A percentile compares a stretch with the other conserved stretches of the same genome.
Conservation (phyloP, 257 asterid genomes). For the Voacanga thouarsii region DNA sequence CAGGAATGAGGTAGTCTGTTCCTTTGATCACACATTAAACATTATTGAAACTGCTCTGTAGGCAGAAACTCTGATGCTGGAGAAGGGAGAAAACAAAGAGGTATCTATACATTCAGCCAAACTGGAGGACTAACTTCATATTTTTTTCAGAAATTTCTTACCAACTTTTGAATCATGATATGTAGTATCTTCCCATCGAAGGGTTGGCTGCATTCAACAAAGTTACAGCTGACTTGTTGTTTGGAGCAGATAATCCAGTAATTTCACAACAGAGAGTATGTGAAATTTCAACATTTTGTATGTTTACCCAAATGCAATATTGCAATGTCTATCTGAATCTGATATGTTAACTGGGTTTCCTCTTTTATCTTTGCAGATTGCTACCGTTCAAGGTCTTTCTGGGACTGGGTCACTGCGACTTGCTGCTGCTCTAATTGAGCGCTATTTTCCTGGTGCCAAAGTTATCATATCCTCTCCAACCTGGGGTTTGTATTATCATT, state of each 20-base stretch:
- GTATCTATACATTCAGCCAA: constrained; percentile 32
- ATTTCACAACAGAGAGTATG: constrained; percentile 80
- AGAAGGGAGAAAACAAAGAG: constrained; percentile 92
- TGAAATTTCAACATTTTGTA: constrained; percentile 13
- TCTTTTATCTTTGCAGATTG: constrained; percentile 49
- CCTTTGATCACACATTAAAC: constrained; percentile 1
- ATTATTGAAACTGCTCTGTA: constrained; percentile 19
- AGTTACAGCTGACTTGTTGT: constrained; percentile 81
- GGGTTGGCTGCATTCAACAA: constrained; percentile 97
- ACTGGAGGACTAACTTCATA: constrained; percentile 9
- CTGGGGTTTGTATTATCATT: constrained; percentile 61
- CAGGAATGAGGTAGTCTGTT: background rate
- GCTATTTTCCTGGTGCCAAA: constrained; percentile 83
- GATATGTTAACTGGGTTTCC: constrained; percentile 4
- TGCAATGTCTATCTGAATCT: constrained; percentile 8
- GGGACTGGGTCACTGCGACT: constrained; percentile 98
- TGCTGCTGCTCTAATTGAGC: constrained; percentile 86
- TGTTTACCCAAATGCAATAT: constrained; percentile 9
- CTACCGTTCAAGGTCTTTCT: constrained; percentile 96
- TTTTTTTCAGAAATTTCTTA: constrained; percentile 27
- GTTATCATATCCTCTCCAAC: constrained; percentile 92
- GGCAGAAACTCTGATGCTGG: constrained; percentile 93
- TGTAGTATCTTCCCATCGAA: constrained; percentile 95
- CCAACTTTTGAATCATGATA: constrained; percentile 19
- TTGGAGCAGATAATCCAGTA: constrained; percentile 73